Base-by-base conservation (phyloP, 768 basidiomycete species). In the Imleria badia region DNA sequence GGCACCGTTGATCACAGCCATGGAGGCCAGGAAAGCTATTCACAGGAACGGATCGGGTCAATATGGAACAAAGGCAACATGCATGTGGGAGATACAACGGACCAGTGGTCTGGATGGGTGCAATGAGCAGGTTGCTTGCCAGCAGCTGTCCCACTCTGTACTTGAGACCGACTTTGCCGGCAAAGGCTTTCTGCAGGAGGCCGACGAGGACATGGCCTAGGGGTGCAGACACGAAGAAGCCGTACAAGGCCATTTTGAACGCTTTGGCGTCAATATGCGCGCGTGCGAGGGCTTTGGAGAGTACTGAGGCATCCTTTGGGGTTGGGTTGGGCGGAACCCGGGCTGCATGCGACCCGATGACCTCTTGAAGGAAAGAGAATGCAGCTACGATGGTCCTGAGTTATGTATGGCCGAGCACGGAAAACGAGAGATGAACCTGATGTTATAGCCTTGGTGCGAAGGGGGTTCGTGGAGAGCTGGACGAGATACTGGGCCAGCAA, bases 1-100 rank as follows among this genome's bases (percentile, higher is more conserved):
- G 17, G 90, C 89, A 35, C 93, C 93, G 54, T 86, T 86, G 58
- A 95, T 93, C 34, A 94, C 69, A 1, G 93, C 89, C 83, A 91
- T 88, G 23, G 84, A 89, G 0, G 87, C 77, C 31, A 95, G 78
- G 70, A 83, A 91, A 5, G 81, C 91, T 87, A 56, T 23, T 31
- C 49, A 17, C 40, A 12, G 22, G 22, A 19, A 48, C 34, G 20
- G 4, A 7, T 5, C 38, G 41, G 6, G 41, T 45, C 42, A 49
- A 35, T 22, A 30, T 9, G 43, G 17, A 19, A 29, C 31, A 17
- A 1, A 26, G 8, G 12, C 8, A 11, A 11, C 5, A 14, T 6
- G 11, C 5, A 14, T 6, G 11, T 1, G 17, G 31, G 17, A 29
- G 35, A 56, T 14, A 9, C 14, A 9, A 72, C 83, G 62, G 61